A percentile compares a stretch with the other conserved stretches of the same genome.
These are phyloP conservation scores for Corchorus capsularis DNA, from an alignment of 345 rosid genomes.

Conservation along the genomic window DNA sequence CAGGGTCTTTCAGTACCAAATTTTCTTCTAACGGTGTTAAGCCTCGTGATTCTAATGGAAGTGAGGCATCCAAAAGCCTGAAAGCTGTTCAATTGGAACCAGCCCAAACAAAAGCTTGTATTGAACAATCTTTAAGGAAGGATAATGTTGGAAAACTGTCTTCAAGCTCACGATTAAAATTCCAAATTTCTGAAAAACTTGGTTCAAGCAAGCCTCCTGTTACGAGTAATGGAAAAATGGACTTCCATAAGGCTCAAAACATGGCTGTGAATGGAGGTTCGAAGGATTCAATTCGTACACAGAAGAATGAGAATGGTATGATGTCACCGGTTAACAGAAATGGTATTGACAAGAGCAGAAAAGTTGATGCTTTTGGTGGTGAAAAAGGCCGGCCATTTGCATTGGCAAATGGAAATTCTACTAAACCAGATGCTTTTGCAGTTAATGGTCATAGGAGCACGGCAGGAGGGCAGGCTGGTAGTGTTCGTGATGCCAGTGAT, in stretches of 20 bases:
- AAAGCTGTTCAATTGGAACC: constrained; percentile 44
- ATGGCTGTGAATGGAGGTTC: constrained; percentile 39
- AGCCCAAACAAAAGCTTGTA: constrained; percentile 32
- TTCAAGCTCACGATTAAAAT: constrained; percentile 52
- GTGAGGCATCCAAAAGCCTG: constrained; percentile 41
- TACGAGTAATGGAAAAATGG: constrained; percentile 47
- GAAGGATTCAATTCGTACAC: constrained; percentile 30
- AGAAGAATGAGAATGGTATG: constrained; percentile 46
- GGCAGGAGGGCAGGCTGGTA: constrained; percentile 19
- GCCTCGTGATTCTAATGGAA: constrained; percentile 51
- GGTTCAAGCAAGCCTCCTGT: constrained; percentile 52
- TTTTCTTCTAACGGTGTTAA: constrained; percentile 58
- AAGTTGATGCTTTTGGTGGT: constrained; percentile 38
- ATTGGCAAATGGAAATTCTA: constrained; percentile 39
- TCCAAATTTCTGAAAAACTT: constrained; percentile 56
- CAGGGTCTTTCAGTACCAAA: constrained; percentile 41
- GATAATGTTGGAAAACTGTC: constrained; percentile 59
- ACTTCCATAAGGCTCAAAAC: constrained; percentile 43
- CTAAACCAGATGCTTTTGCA: constrained; percentile 33
- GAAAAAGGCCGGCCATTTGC: constrained; percentile 20
- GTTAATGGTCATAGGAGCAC: constrained; percentile 36
- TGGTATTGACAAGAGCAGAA: constrained; percentile 38
- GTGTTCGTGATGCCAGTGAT: constrained; percentile 16
- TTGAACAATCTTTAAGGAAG: constrained; percentile 44
- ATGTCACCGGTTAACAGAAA: constrained; percentile 31